phyloP scores from a whole-genome alignment of 129 eudicot species.

The Flaveria robusta region DNA sequence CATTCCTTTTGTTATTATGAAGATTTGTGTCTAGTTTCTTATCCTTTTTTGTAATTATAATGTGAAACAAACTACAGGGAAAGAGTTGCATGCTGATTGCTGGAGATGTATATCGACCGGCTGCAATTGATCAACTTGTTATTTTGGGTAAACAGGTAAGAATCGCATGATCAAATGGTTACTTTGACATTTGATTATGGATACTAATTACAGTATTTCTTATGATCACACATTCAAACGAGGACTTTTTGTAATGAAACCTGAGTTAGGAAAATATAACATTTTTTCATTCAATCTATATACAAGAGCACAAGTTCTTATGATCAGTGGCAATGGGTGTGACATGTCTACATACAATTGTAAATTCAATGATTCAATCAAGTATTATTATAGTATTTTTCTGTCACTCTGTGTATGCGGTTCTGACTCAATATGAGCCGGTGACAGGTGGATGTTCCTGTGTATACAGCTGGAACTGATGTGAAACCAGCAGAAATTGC shows the following conservation, averaged over 20 bases:
- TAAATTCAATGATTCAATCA: too few species aligned
- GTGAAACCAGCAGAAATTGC: slow-evolving; percentile 93
- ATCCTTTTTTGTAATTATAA: slow-evolving; percentile 13
- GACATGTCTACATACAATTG: not conserved
- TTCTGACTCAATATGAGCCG: slow-evolving; percentile 20
- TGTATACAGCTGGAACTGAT: slow-evolving; percentile 87
- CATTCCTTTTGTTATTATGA: not conserved
- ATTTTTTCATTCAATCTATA: not conserved
- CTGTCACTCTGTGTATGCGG: not conserved
- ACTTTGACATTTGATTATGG: not conserved
- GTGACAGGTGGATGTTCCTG: slow-evolving; percentile 93
- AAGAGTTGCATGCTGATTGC: slow-evolving; percentile 99
- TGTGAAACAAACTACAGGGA: slow-evolving; percentile 53
- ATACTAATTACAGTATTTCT: not conserved
- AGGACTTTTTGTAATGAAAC: not conserved
- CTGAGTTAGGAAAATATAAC: not conserved
- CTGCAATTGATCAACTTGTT: slow-evolving; percentile 96
- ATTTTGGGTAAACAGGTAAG: slow-evolving; percentile 89
- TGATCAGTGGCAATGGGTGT: not conserved
- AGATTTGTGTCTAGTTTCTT: slow-evolving; percentile 20
- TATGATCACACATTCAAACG: slow-evolving; percentile 3
- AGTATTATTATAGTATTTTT: too few species aligned
- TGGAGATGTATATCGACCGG: slow-evolving; percentile 98
- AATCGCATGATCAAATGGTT: not conserved
- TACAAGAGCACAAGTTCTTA: not conserved